Evolutionary conservation across 139 green algal genomes (phyloP), one percentile per base, ranked within the genome.

Genomic region (Chlorella sp.): DNA sequence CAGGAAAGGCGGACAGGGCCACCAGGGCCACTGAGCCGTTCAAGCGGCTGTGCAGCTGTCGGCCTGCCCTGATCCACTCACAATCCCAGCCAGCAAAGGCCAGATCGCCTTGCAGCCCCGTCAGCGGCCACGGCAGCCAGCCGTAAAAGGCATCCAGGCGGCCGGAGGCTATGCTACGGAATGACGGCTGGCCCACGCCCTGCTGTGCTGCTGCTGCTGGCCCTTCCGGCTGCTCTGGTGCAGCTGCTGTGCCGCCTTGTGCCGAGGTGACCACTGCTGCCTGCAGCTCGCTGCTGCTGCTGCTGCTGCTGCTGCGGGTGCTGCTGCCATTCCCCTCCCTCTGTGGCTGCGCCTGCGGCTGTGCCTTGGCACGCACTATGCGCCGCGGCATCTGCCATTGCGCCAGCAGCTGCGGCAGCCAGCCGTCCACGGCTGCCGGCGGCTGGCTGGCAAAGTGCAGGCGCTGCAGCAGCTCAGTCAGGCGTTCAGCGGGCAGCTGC

Each of bases 391-490:
- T 51, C 11, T 20, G 64, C 79, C 79, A 84, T 4, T 47, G 5
- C 18, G 64, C 41, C 41, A 84, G 79, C 44, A 84, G 38, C n/a
- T n/a, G 20, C 4, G 79, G 47, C 30, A 84, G 79, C 60, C 60
- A 73, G 63, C 38, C 32, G n/a, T 4, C 30, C 5, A 76, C 5
- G 6, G 28, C 38, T 32, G 63, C 65, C 30, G 68, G 41, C 5
- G 79, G 60, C 79, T 73, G 30, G 47, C 65, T 84, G n/a, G 32
- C 79, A 84, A 84, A 84, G 64, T 84, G 79, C 65, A 84, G 26
- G 16, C 56, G 79, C 21, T 34, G 44, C 16, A 63, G 44, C 44
- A 47, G 79, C 4, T 13, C 20, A 1, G 26, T 28, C 41, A 36
- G 63, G 3, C 34, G 44, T 2, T 28, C 44, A 1, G 12, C 1